phyloP scores from a whole-genome alignment of 768 basidiomycete species.

The Exsudoporus frostii region DNA sequence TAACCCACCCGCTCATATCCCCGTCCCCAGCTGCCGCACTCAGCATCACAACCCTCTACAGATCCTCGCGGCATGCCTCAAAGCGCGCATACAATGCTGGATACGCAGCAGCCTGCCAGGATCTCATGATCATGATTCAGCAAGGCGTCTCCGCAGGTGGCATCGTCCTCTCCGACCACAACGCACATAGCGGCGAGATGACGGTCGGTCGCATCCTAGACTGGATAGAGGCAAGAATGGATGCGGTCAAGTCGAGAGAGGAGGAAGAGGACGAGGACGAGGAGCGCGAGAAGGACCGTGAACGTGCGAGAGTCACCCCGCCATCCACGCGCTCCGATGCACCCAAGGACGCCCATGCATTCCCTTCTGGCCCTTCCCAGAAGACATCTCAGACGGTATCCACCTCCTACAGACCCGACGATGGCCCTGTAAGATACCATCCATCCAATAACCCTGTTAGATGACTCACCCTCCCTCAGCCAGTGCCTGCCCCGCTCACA shows the following conservation, averaged over 20 bases:
- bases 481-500: conserved; percentile 25
- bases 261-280: conserved; percentile 86
- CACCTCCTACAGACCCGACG: conserved; percentile 16
- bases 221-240: conserved; percentile 79
- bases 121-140: conserved; percentile 78
- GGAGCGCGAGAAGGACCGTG: conserved; percentile 56
- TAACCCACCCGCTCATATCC: conserved; percentile 19
- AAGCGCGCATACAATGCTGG: conserved; percentile 81
- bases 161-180: conserved; percentile 40
- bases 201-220: conserved; percentile 80
- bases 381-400: conserved; percentile 14
- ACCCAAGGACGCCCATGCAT: conserved; percentile 19
- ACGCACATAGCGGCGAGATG: conserved; percentile 56
- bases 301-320: conserved; percentile 34
- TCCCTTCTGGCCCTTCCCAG: conserved; percentile 17
- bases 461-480: conserved; percentile 17
- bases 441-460: not conserved
- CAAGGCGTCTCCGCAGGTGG: conserved; percentile 70
- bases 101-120: conserved; percentile 76
- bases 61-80: conserved; percentile 71
- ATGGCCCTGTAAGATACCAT: conserved; percentile 32
- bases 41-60: conserved; percentile 81
- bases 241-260: conserved; percentile 68
- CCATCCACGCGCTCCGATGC: conserved; percentile 16
- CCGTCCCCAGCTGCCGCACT: conserved; percentile 64